Evolutionary conservation across 805 yeast genomes (phyloP).

Genomic region (Kockiozyma suomiensis): DNA sequence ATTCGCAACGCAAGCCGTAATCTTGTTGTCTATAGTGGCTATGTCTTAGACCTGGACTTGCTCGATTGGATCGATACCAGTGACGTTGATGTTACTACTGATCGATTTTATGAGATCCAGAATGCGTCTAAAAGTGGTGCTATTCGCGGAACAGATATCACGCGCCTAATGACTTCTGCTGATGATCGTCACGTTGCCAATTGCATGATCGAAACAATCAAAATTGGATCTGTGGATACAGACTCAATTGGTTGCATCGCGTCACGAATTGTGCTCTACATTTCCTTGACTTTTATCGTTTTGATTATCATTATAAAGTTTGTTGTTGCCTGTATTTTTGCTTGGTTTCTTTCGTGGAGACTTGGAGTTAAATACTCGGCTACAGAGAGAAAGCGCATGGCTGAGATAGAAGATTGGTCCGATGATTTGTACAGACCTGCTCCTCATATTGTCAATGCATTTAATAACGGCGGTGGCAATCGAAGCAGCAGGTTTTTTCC

Average conservation of each 20-base stretch:
- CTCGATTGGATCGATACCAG: conserved; percentile 72
- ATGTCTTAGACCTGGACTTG: conserved; percentile 78
- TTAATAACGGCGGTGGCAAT: conserved; percentile 18
- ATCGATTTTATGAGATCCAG: conserved; percentile 53
- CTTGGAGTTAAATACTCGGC: conserved; percentile 77
- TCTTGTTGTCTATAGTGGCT: conserved; percentile 85
- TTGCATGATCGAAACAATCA: conserved; percentile 81
- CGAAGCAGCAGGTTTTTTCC: conserved; percentile 33
- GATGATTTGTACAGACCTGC: conserved; percentile 59
- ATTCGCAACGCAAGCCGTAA: conserved; percentile 68
- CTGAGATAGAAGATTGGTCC: conserved; percentile 83
- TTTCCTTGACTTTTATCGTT: conserved; percentile 81
- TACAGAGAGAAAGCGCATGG: conserved; percentile 61
- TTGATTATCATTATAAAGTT: conserved; percentile 79
- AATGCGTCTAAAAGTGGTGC: conserved; percentile 56
- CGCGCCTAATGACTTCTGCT: conserved; percentile 66
- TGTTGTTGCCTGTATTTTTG: conserved; percentile 82
- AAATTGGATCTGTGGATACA: conserved; percentile 87
- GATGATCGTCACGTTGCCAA: conserved; percentile 72
- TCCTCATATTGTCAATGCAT: conserved; percentile 45
- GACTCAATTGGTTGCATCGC: conserved; percentile 94
- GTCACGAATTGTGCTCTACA: conserved; percentile 75
- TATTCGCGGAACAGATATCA: conserved; percentile 78
- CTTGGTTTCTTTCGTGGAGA: conserved; percentile 70
- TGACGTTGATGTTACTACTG: conserved; percentile 70